Base-by-base conservation (phyloP, 2,329 filamentous ascomycete genomes). In the Penicillium sp. region DNA sequence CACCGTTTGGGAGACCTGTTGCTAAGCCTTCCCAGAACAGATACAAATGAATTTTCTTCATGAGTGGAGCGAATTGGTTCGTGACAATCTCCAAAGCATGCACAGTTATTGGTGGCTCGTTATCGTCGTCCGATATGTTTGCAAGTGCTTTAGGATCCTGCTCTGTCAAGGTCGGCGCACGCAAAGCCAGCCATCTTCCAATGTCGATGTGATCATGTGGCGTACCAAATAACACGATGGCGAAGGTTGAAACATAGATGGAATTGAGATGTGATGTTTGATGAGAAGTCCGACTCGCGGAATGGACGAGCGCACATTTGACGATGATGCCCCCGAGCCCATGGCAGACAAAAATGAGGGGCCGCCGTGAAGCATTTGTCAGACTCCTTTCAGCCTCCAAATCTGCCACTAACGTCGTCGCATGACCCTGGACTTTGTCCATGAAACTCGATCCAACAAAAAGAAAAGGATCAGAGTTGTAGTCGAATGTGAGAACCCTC, bases 271-370 rank as follows among this genome's bases (percentile, higher is more conserved):
- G 50, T 6, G 46, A 38, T 2, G 28, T 42, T 2, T 28, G 11
- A 8, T 19, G 18, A 22, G 46, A 49, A n/a, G 40, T 49, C 11
- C 34, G 27, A 14, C 53, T 46, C 2, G 46, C 33, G 9, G 50
- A 46, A 25, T 53, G 29, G 16, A 46, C 34, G 12, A 69, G 55
- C 12, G 64, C 68, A 44, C 63, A 59, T 53, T 72, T 72, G 7
- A 64, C 62, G n/a, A 72, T 47, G n/a, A 71, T 49, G 3, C 69
- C 69, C 9, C 70, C 69, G 36, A 72, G 46, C 14, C 67, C 64
- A 59, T 72, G 68, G 49, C 69, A 71, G 38, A 72, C 41, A 47
- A 72, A 72, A 33, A 72, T 66, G 31, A 72, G 64, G 8, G 69
- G 68, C 29, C 66, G 59, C 16, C 45, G 34, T 12, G 30, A 14